Percentiles rank a stretch among this genome's conserved stretches.
Conservation (phyloP, 2,329 filamentous ascomycete genomes). For the Epichloe sp. region DNA sequence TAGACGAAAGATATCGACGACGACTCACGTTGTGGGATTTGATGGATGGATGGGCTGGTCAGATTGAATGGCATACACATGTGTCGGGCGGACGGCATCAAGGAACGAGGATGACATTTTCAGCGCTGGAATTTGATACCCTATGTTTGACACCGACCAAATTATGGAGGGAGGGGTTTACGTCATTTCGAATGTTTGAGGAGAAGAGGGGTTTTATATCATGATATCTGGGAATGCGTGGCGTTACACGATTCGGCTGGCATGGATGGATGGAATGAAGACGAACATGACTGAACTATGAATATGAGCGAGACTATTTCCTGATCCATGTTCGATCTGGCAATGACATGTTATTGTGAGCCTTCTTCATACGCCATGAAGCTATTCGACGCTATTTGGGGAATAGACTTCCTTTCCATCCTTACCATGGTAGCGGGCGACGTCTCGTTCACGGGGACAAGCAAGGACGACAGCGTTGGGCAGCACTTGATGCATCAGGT, state of each 20-base stretch:
- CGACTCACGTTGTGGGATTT: conserved; percentile 7
- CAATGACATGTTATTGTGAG: no score
- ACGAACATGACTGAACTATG: neutral
- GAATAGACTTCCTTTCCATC: no score
- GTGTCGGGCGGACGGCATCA: no score
- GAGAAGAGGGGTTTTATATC: neutral
- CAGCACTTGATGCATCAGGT: no score
- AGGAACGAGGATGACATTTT: neutral
- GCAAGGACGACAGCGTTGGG: no score
- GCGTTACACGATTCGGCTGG: neutral
- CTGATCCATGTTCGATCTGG: no score
- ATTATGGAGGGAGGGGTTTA: conserved; percentile 3
- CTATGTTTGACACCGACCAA: conserved; percentile 5
- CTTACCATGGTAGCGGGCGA: no score
- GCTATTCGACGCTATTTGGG: no score
- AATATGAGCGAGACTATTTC: no score
- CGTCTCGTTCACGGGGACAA: no score
- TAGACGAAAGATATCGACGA: conserved; percentile 8
- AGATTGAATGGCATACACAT: no score
- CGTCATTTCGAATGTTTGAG: neutral
- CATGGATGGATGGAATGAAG: neutral
- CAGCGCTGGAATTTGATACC: conserved; percentile 6
- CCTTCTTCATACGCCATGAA: no score
- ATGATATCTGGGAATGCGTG: neutral
- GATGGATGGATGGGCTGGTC: neutral